Percentiles rank a stretch among this genome's conserved stretches.
Conservation (phyloP, 306 rosid species). For the Begonia fuchsioides region DNA sequence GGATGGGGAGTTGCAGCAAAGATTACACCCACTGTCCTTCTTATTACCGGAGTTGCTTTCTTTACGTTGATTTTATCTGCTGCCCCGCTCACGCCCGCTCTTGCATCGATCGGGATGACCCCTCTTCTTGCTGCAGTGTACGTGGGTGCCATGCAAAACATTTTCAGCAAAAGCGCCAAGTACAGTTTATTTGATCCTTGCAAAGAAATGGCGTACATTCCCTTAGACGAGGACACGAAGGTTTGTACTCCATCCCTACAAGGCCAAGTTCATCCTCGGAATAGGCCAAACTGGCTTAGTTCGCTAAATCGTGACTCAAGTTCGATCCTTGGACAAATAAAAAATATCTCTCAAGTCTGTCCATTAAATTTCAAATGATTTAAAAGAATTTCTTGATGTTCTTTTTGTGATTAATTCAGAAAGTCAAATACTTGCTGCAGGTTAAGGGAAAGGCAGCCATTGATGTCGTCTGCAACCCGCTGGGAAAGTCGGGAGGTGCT, state of each 20-base stretch:
- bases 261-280: too few species aligned
- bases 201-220: constrained; percentile 99
- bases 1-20: constrained; percentile 98
- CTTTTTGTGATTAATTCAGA: too few species aligned
- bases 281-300: too few species aligned
- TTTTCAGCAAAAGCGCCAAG: constrained; percentile 98
- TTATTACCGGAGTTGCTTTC: constrained; percentile 82
- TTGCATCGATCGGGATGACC: constrained; percentile 64
- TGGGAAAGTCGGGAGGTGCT: constrained; percentile 97
- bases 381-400: too few species aligned
- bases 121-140: constrained; percentile 98
- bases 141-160: constrained; percentile 98
- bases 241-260: not conserved
- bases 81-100: constrained; percentile 52
- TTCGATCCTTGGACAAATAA: too few species aligned
- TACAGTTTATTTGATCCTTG: constrained; percentile 97
- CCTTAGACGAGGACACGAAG: constrained; percentile 59
- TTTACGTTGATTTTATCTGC: constrained; percentile 74
- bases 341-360: too few species aligned
- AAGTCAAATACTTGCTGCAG: constrained; percentile 25
- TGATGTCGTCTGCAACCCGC: constrained; percentile 97
- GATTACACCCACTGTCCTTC: constrained; percentile 85
- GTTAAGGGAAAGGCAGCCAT: constrained; percentile 99
- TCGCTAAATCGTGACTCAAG: too few species aligned
- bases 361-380: too few species aligned